Evolutionary conservation across 768 basidiomycete genomes (phyloP).

Genomic region (Suillus ampliporus): DNA sequence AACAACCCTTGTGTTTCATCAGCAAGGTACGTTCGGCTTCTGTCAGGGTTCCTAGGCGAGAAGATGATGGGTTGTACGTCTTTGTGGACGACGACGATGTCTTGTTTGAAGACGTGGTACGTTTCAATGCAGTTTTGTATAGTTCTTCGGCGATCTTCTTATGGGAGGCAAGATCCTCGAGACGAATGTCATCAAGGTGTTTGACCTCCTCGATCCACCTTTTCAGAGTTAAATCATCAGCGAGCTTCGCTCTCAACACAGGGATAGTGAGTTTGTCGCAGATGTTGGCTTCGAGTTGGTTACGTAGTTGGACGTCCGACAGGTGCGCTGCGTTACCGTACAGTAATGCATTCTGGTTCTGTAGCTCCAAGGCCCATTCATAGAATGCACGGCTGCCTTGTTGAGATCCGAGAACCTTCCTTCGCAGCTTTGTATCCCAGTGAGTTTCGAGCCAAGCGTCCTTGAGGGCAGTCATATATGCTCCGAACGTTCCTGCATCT

Average conservation of each 20-base stretch:
- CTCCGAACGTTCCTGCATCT: no score
- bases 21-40: constrained; percentile 24
- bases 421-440: neutral
- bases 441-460: constrained; percentile 12
- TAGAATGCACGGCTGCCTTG: constrained; percentile 14
- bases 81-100: no score
- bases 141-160: neutral
- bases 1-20: constrained; percentile 24
- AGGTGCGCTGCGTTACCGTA: constrained; percentile 17
- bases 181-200: constrained; percentile 10
- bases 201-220: neutral
- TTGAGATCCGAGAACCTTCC: constrained; percentile 11
- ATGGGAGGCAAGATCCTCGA: neutral
- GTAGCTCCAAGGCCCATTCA: constrained; percentile 18
- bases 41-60: constrained; percentile 10
- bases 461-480: no score
- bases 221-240: neutral
- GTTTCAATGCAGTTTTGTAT: constrained; percentile 4
- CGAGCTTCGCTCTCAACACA: constrained; percentile 8
- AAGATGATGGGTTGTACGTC: no score
- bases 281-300: constrained; percentile 24
- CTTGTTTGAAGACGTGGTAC: neutral
- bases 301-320: constrained; percentile 7
- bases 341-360: constrained; percentile 22
- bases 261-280: constrained; percentile 11